These are phyloP conservation scores for Grosmannia penicillata DNA, from an alignment of 2,329 filamentous ascomycete genomes.

Conservation along the genomic window DNA sequence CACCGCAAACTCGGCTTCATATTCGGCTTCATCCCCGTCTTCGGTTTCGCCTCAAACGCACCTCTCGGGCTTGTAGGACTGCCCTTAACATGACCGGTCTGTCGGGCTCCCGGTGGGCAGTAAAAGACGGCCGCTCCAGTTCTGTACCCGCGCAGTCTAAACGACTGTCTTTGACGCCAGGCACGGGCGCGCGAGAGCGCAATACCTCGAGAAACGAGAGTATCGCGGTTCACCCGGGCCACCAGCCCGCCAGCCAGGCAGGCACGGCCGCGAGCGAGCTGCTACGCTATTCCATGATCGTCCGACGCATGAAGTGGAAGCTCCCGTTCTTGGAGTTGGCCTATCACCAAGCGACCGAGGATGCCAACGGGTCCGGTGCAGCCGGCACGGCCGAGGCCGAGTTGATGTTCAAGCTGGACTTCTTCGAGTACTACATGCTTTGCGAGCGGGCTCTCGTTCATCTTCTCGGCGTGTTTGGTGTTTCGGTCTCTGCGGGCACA, in stretches of 20 bases:
- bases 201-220: too few relatives aligned
- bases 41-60: not conserved
- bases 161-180: not conserved
- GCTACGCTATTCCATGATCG: constrained; percentile 43
- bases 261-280: constrained; percentile 26
- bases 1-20: too few relatives aligned
- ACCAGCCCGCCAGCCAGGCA: not conserved
- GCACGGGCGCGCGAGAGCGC: too few relatives aligned
- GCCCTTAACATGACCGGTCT: constrained; percentile 6
- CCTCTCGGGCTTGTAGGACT: too few relatives aligned
- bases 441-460: constrained; percentile 57
- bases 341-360: constrained; percentile 30
- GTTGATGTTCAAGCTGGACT: constrained; percentile 64
- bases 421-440: constrained; percentile 61
- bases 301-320: constrained; percentile 48
- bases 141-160: constrained; percentile 2
- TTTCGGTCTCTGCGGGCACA: constrained; percentile 27
- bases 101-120: constrained; percentile 8
- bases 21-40: too few relatives aligned
- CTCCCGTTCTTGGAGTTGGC: constrained; percentile 41
- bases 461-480: constrained; percentile 47
- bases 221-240: not conserved
- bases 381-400: constrained; percentile 31
- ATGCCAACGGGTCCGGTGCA: constrained; percentile 13
- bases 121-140: constrained; percentile 2